Evolutionary conservation across 257 asterid genomes (phyloP), one percentile per base, ranked within the genome.

Genomic region (Cinchona pubescens): DNA sequence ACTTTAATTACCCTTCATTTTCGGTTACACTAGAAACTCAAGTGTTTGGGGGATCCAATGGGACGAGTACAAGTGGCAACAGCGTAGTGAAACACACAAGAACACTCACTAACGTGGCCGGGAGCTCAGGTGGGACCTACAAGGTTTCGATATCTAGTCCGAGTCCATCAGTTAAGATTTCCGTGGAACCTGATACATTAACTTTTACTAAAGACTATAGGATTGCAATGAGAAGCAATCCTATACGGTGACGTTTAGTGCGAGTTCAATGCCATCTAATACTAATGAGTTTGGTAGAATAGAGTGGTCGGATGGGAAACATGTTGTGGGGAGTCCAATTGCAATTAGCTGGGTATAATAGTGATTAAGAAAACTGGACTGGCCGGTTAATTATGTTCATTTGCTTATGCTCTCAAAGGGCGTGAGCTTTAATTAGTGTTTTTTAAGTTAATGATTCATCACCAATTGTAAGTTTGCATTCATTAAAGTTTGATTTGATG

Each of bases 221-320:
- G n/a, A n/a, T n/a, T n/a, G n/a, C 3, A 77, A 79, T 1, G 98
- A 95, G 91, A 88, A 88, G 82, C 84, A 92, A 77, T 83, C 91
- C 3, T 95, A 91, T 66, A 82, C 87, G 1, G 97, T 84, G 67
- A 92, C 90, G 23, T 90, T 95, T 21, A 86, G 65, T 4, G 86
- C 92, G 1, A 71, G 76, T 18, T 53, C 92, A 2, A 85, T 76
- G 93, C 86, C 96, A 14, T 73, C 91, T 15, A 85, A 79, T 30
- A 81, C 91, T 2, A 86, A 86, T 45, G 86, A 68, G 25, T 92
- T 92, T 30, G 98, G 97, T 3, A 81, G 92, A 66, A 89, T 95
- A 37, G 96, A 87, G 75, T 95, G 99, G 99, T 85, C 96, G 0
- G 96, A 92, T 76, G 98, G 94, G 85, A 91, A 87, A 74, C 96